Conservation (phyloP, 192 early-diverging fungal genomes). For the Helicostylum pulchrum region DNA sequence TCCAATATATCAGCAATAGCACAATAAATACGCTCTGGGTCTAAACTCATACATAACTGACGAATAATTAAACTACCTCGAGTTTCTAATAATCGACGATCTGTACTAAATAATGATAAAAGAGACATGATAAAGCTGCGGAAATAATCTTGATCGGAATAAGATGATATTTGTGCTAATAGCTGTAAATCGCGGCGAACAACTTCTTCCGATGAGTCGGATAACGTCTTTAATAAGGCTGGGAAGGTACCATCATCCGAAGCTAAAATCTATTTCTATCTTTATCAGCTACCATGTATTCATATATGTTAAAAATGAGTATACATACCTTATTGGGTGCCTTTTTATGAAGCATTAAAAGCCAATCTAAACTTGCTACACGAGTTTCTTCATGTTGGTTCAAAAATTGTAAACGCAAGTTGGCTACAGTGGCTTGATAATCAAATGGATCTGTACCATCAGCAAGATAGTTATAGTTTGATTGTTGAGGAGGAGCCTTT, state of each 20-base stretch:
- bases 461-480: background rate
- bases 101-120: slow-evolving; percentile 85
- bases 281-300: background rate
- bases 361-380: slow-evolving; percentile 90
- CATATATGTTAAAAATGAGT: background rate
- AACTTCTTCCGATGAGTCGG: slow-evolving; percentile 92
- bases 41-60: slow-evolving; percentile 84
- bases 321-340: slow-evolving; percentile 72
- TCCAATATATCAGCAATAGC: slow-evolving; percentile 86
- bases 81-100: slow-evolving; percentile 83
- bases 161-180: slow-evolving; percentile 89
- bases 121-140: slow-evolving; percentile 86
- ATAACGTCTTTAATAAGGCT: slow-evolving; percentile 84
- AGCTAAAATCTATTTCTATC: slow-evolving; percentile 63
- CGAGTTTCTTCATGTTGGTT: slow-evolving; percentile 93
- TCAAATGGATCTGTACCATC: slow-evolving; percentile 71
- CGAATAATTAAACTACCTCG: slow-evolving; percentile 91
- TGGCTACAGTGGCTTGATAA: slow-evolving; percentile 75
- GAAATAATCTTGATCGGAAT: slow-evolving; percentile 86
- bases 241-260: slow-evolving; percentile 87
- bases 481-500: background rate
- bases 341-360: slow-evolving; percentile 94
- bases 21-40: slow-evolving; percentile 89
- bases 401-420: slow-evolving; percentile 71
- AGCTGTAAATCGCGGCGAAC: slow-evolving; percentile 90